Conservation (phyloP, 2,329 filamentous ascomycete genomes). For the Fusarium pininemorale region DNA sequence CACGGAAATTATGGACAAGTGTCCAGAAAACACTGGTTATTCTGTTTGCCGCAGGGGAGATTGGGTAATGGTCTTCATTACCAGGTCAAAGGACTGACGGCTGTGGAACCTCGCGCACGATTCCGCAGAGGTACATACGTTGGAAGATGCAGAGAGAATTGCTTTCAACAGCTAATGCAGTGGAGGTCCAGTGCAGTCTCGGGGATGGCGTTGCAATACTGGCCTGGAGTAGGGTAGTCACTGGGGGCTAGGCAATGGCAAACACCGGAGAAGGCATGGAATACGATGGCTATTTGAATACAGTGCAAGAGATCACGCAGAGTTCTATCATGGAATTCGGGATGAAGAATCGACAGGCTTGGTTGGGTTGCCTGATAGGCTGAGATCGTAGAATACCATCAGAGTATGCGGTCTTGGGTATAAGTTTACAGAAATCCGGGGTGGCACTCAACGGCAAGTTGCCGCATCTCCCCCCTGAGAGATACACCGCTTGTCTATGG, state of each 20-base stretch:
- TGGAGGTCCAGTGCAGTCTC: constrained; percentile 63
- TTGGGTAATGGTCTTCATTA: constrained; percentile 68
- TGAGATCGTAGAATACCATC: no score
- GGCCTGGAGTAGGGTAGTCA: constrained; percentile 63
- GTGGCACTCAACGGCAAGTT: not conserved
- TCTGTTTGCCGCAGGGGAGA: constrained; percentile 62
- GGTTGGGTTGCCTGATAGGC: accelerated
- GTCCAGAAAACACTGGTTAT: constrained; percentile 64
- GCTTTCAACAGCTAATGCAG: constrained; percentile 58
- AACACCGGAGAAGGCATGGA: constrained; percentile 73
- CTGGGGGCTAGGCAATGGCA: constrained; percentile 69
- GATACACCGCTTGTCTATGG: not conserved
- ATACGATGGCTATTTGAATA: constrained; percentile 71
- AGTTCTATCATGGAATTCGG: not conserved
- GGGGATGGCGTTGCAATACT: constrained; percentile 31
- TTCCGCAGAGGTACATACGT: constrained; percentile 61
- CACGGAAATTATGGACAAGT: no score
- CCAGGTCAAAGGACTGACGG: constrained; percentile 63
- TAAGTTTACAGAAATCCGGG: not conserved
- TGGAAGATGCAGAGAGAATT: constrained; percentile 50
- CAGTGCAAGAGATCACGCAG: constrained; percentile 14
- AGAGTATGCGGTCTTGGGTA: not conserved
- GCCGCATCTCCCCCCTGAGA: not conserved
- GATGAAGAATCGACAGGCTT: not conserved
- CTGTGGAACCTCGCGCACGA: constrained; percentile 63